These are phyloP conservation scores for Meripilus lineatus DNA, from an alignment of 1,284 basidiomycete species.

Conservation along the genomic window DNA sequence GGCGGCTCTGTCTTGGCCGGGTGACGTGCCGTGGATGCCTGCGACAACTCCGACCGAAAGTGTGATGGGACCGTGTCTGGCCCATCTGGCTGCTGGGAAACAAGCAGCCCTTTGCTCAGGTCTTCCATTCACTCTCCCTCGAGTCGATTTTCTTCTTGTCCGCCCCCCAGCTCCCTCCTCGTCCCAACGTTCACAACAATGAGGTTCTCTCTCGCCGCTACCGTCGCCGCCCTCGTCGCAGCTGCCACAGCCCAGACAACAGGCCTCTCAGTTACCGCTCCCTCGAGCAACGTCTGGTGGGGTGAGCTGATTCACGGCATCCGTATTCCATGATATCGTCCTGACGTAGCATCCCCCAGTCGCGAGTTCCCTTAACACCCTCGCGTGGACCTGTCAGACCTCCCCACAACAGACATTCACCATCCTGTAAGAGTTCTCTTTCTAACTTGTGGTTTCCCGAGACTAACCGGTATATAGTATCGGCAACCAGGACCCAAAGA, in stretches of 20 bases:
- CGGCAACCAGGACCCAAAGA: constrained; percentile 31
- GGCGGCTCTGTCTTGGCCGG: too few relatives aligned
- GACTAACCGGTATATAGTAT: constrained; percentile 25
- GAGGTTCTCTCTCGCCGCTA: constrained; percentile 33
- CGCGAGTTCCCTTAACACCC: constrained; percentile 30
- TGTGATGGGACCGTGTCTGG: too few relatives aligned
- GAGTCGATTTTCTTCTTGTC: too few relatives aligned
- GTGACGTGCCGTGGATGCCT: too few relatives aligned
- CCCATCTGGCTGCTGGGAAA: too few relatives aligned
- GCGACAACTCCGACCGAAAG: too few relatives aligned
- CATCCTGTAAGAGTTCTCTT: constrained; percentile 31
- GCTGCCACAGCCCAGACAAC: constrained; percentile 28
- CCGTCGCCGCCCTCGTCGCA: constrained; percentile 30
- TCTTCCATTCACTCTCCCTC: too few relatives aligned
- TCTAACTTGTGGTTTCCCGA: too few relatives aligned
- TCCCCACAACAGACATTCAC: constrained; percentile 33
- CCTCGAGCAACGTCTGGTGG: constrained; percentile 41
- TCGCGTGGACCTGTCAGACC: constrained; percentile 37
- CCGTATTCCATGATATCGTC: neutral
- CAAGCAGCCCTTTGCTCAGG: too few relatives aligned
- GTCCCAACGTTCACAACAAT: too few relatives aligned
- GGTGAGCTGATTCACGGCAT: constrained; percentile 32
- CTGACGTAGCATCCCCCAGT: constrained; percentile 14
- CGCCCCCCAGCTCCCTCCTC: too few relatives aligned
- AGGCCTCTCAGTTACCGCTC: constrained; percentile 31